phyloP scores from a whole-genome alignment of 169 alveolate species.

The Plasmodium yoelii region DNA sequence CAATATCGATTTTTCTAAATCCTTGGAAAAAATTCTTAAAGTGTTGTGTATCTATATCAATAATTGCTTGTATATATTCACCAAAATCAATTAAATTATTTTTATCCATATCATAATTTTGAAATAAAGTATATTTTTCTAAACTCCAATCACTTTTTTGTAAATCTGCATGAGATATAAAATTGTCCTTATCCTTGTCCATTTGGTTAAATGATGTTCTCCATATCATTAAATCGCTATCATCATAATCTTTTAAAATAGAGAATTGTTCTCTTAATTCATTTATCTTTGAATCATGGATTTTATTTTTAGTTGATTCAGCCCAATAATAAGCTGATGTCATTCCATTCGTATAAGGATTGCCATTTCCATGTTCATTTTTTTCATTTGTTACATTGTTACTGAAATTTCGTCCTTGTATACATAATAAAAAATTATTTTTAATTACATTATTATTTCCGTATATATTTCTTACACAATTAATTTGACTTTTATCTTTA shows the following conservation, averaged over 20 bases:
- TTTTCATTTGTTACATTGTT: too few species aligned
- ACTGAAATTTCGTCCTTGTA: background rate
- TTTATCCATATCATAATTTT: conserved; percentile 79
- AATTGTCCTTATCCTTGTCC: conserved; percentile 79
- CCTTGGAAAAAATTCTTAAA: conserved; percentile 80
- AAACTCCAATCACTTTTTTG: conserved; percentile 80
- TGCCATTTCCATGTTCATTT: background rate
- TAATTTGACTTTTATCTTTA: background rate
- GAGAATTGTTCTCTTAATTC: conserved; percentile 73
- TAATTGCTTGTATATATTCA: conserved; percentile 81
- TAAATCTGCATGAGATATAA: conserved; percentile 80
- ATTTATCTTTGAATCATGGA: conserved; percentile 68
- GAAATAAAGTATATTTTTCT: conserved; percentile 60
- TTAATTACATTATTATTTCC: background rate
- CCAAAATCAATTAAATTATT: conserved; percentile 83
- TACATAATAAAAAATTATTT: background rate
- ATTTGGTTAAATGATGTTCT: conserved; percentile 76
- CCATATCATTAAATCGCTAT: conserved; percentile 77
- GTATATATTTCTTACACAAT: background rate
- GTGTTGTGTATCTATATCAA: conserved; percentile 78
- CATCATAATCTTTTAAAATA: conserved; percentile 54
- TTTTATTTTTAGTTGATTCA: conserved; percentile 58
- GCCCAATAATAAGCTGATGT: conserved; percentile 66
- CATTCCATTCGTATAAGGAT: background rate
- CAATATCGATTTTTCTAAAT: conserved; percentile 79